Evolutionary conservation across 2,329 filamentous ascomycete genomes (phyloP).

Genomic region (Aspergillus niger): DNA sequence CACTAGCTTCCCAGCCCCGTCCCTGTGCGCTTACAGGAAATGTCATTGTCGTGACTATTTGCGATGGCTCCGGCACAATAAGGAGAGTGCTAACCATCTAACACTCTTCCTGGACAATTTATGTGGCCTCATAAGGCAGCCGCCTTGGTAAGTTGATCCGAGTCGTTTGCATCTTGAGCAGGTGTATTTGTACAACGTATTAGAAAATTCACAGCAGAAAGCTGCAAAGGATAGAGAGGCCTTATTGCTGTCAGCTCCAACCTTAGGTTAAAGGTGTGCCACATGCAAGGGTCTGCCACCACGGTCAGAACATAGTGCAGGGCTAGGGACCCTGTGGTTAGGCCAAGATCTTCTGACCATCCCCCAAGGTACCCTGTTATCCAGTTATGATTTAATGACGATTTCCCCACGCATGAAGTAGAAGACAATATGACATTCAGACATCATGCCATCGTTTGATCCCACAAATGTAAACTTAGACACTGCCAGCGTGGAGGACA

Average conservation of each 20-base stretch:
- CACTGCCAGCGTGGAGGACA: conserved; percentile 43
- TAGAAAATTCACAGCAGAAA: neutral
- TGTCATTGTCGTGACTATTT: no score
- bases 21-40: no score
- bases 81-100: no score
- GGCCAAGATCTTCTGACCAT: neutral
- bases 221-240: neutral
- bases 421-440: no score
- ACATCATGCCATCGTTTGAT: conserved; percentile 33
- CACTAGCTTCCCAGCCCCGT: no score
- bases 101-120: no score
- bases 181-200: neutral
- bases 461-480: conserved; percentile 49
- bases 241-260: neutral
- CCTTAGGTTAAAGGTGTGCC: neutral
- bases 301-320: neutral
- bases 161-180: neutral
- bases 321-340: neutral
- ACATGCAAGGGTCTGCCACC: neutral
- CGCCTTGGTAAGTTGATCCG: neutral
- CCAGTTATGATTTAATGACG: neutral
- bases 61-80: no score
- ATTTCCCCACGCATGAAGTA: neutral
- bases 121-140: no score
- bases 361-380: neutral